Evolutionary conservation across 495 filamentous ascomycete genomes (phyloP).

Genomic region (Emericellopsis terricola): DNA sequence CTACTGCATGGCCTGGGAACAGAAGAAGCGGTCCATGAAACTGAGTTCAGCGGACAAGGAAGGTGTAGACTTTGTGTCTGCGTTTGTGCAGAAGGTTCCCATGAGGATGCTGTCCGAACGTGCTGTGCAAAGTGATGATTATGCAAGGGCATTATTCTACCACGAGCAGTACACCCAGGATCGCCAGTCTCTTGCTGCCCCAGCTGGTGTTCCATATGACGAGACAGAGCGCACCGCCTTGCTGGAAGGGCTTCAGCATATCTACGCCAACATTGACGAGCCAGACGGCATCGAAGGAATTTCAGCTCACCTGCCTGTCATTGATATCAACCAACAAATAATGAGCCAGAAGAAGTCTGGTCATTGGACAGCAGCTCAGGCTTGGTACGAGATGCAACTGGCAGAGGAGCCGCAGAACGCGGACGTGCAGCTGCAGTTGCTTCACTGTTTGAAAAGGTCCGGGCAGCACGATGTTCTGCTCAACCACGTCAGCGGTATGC

Average conservation of each 20-base stretch:
- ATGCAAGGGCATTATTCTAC: slow-evolving; percentile 77
- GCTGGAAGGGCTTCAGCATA: slow-evolving; percentile 66
- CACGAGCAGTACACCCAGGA: slow-evolving; percentile 77
- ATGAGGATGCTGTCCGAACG: slow-evolving; percentile 70
- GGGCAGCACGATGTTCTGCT: slow-evolving; percentile 79
- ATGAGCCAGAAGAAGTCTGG: slow-evolving; percentile 82
- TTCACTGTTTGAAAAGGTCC: slow-evolving; percentile 81
- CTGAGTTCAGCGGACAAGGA: slow-evolving; percentile 13
- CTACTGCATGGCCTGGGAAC: slow-evolving; percentile 78
- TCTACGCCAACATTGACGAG: slow-evolving; percentile 94
- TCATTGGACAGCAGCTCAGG: slow-evolving; percentile 94
- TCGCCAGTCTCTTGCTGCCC: too few species aligned
- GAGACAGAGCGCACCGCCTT: slow-evolving; percentile 33
- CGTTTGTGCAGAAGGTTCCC: too few species aligned
- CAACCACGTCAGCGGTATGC: slow-evolving; percentile 65
- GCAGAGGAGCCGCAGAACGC: slow-evolving; percentile 58
- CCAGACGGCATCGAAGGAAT: slow-evolving; percentile 94
- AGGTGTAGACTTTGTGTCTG: too few species aligned
- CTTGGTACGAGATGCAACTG: slow-evolving; percentile 86
- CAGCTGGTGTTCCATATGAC: too few species aligned
- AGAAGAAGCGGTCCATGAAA: slow-evolving; percentile 42
- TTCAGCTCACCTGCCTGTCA: slow-evolving; percentile 59
- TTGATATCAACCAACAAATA: slow-evolving; percentile 82
- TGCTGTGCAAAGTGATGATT: slow-evolving; percentile 83
- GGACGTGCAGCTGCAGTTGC: slow-evolving; percentile 62